Base-by-base conservation (phyloP, 148 eudicot genomes). In the Vaccinium myrtillus region DNA sequence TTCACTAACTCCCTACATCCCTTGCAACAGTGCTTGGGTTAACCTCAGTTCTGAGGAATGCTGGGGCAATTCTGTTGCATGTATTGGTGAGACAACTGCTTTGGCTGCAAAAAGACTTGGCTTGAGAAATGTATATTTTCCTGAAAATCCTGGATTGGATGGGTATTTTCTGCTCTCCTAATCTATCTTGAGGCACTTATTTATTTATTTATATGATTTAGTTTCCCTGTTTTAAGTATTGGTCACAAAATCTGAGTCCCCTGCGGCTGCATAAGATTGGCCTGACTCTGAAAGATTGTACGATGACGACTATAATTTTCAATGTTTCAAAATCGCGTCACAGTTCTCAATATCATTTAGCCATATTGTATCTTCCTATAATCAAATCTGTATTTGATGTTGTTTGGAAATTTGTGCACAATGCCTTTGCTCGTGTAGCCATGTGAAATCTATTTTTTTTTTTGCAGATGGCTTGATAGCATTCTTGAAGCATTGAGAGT, bases 1-100 rank as follows among this genome's bases (percentile, higher is more conserved):
- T 69, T 56, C 65, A 30, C 75, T 86, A 54, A 82, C 36, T 54
- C 77, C 50, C 6, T 70, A 23, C 3, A 18, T 23, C 74, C 75
- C 56, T 82, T 88, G 85, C 76, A 43, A 79, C 87, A 97, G 99
- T 83, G 97, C 94, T 23, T 97, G 99, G 99, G 82, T 93, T 61
- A 91, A 91, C 69, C 87, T 94, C 75, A 88, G 88, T 48, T 89
- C 96, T 48, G 90, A 88, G 59, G 91, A 90, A 82, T 4, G 65
- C 63, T 92, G 98, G 95, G 88, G 76, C 63, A 86, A 89, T 87
- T 90, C 92, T 58, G 87, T 92, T 84, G 99, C 98, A 77, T 97
- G 99, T 87, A 97, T 97, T 77, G 99, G 99, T 30, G 99, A 93
- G 89, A 97, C 99, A 85, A 97, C 99, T 90, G 98, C 93, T 85